phyloP scores from a whole-genome alignment of 805 yeast species.

The Spathaspora arborariae region DNA sequence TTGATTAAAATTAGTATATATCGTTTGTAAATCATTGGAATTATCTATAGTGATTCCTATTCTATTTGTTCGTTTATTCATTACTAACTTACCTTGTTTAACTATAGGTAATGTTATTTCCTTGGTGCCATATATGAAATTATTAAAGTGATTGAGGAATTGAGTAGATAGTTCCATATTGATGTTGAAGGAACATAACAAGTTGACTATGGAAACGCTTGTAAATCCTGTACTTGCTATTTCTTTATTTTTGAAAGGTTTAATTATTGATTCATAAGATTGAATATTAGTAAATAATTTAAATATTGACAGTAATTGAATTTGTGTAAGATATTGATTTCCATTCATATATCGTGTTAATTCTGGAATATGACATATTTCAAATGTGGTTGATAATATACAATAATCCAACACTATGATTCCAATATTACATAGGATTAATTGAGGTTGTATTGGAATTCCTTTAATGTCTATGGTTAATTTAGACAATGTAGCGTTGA shows the following conservation, averaged over 20 bases:
- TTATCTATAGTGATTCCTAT: background rate
- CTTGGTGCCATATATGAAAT: background rate
- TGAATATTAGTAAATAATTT: background rate
- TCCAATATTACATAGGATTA: background rate
- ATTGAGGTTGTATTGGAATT: background rate
- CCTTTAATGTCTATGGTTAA: background rate
- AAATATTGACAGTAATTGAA: background rate
- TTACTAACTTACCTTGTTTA: background rate
- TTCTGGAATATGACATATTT: no score
- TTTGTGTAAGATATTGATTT: no score
- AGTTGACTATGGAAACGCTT: background rate
- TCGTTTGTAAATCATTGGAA: background rate
- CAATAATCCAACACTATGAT: background rate
- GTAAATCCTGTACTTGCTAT: background rate
- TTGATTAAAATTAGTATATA: background rate
- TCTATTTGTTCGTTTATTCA: slow-evolving; percentile 1
- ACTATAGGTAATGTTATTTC: background rate
- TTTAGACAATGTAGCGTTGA: background rate
- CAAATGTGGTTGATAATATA: no score
- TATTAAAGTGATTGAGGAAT: background rate
- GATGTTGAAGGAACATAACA: background rate
- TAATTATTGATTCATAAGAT: background rate
- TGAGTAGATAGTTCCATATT: background rate
- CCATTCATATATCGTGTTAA: no score
- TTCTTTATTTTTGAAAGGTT: background rate